A percentile compares a stretch with the other conserved stretches of the same genome.
Conservation (phyloP, 2,329 filamentous ascomycete genomes). For the Pyrenophora seminiperda region DNA sequence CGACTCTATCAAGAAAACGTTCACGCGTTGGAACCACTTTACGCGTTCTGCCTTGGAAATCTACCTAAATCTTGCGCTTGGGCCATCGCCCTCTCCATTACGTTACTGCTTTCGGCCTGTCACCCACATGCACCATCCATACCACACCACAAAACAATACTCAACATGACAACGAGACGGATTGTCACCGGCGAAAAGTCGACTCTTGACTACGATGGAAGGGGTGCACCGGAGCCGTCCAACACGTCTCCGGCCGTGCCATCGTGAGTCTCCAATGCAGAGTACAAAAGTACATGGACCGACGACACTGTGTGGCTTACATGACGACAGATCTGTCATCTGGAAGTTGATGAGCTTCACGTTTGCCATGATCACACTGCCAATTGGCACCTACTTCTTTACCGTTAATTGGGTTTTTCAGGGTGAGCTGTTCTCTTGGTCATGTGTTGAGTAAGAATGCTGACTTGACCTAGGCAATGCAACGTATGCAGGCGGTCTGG, state of each 20-base stretch:
- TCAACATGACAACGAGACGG: conserved; percentile 70
- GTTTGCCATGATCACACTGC: conserved; percentile 84
- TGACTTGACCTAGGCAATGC: conserved; percentile 70
- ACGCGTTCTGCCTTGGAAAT: conserved; percentile 18
- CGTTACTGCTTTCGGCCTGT: conserved; percentile 17
- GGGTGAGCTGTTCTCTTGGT: conserved; percentile 58
- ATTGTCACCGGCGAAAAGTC: conserved; percentile 70
- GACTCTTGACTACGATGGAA: conserved; percentile 55
- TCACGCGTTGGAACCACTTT: conserved; percentile 14
- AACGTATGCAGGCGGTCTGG: conserved; percentile 82
- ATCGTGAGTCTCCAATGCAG: conserved; percentile 60
- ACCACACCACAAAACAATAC: conserved; percentile 3
- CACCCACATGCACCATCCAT: conserved; percentile 4
- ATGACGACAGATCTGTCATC: conserved; percentile 71
- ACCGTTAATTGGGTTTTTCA: conserved; percentile 77
- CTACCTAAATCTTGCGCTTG: conserved; percentile 16
- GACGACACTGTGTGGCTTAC: not conserved
- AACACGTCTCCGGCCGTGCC: conserved; percentile 84
- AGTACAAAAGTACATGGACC: not conserved
- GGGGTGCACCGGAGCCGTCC: conserved; percentile 58
- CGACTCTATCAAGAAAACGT: conserved; percentile 22
- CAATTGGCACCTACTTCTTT: conserved; percentile 87
- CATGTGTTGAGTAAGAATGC: not conserved
- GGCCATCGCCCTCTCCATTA: conserved; percentile 19
- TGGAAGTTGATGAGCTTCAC: conserved; percentile 89